These are phyloP conservation scores for Phytophthora kernoviae DNA, from an alignment of 352 stramenopile species.

Conservation along the genomic window DNA sequence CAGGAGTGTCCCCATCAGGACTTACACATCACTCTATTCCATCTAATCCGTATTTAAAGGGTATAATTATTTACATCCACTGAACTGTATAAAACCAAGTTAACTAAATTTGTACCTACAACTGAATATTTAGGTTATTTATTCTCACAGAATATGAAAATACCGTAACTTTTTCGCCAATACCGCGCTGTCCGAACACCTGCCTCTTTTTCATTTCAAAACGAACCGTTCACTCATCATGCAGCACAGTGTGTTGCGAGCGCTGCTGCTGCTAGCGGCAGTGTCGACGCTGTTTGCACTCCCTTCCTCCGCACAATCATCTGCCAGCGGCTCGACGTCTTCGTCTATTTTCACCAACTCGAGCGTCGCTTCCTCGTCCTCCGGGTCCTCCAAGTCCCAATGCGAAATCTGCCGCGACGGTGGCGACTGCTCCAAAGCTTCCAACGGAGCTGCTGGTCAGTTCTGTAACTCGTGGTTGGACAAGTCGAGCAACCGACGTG, in stretches of 20 bases:
- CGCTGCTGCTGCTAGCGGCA: constrained; percentile 8
- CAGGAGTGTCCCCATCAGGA: too few relatives aligned
- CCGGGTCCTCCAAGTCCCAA: constrained; percentile 18
- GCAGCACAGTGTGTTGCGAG: constrained; percentile 2
- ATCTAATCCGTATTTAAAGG: too few relatives aligned
- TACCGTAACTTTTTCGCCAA: not conserved
- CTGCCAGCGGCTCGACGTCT: constrained; percentile 20
- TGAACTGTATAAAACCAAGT: too few relatives aligned
- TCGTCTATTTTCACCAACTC: not conserved
- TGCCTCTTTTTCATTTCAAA: not conserved
- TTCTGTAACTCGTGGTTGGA: constrained; percentile 65
- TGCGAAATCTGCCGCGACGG: constrained; percentile 64
- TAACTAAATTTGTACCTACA: too few relatives aligned
- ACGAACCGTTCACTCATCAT: not conserved
- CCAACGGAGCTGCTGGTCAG: constrained; percentile 41
- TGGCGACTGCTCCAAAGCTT: constrained; percentile 54
- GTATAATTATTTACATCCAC: too few relatives aligned
- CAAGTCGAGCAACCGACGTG: constrained; percentile 32
- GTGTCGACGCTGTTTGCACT: constrained; percentile 1
- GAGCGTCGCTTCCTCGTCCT: constrained; percentile 4
- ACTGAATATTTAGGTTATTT: not conserved
- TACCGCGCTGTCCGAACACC: not conserved
- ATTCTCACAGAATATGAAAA: not conserved
- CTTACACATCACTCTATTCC: too few relatives aligned
- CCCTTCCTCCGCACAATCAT: constrained; percentile 14